Conservation (phyloP, 192 early-diverging fungal species). For the Funneliformis geosporum region DNA sequence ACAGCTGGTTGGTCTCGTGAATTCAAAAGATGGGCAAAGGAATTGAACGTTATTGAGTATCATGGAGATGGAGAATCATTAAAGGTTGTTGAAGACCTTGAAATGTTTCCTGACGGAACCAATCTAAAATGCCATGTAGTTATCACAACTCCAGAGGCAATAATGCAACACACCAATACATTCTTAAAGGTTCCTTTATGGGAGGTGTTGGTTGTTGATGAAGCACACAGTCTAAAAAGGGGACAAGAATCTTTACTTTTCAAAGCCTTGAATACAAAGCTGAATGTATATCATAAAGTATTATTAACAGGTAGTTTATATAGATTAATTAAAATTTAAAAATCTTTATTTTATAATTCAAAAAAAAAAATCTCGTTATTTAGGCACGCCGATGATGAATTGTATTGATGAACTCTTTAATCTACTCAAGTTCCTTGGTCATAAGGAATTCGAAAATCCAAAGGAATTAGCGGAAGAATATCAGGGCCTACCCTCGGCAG, state of each 20-base stretch:
- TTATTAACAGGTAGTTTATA: conserved; percentile 62
- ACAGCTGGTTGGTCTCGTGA: conserved; percentile 72
- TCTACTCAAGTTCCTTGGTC: conserved; percentile 72
- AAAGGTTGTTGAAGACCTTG: conserved; percentile 53
- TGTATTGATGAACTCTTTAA: conserved; percentile 73
- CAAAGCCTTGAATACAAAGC: conserved; percentile 45
- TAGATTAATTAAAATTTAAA: not conserved
- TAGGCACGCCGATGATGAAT: conserved; percentile 71
- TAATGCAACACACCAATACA: conserved; percentile 46
- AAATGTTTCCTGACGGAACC: conserved; percentile 44
- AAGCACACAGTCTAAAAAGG: conserved; percentile 75
- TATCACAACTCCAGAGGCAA: conserved; percentile 62
- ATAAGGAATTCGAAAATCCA: conserved; percentile 57
- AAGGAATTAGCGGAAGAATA: conserved; percentile 59
- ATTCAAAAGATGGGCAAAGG: conserved; percentile 70
- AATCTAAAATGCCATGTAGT: conserved; percentile 69
- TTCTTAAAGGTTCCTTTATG: conserved; percentile 57
- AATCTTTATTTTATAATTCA: too few species aligned
- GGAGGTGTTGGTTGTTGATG: conserved; percentile 71
- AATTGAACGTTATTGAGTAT: conserved; percentile 58
- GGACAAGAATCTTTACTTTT: conserved; percentile 66
- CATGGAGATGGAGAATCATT: conserved; percentile 51
- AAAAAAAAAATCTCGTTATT: not conserved
- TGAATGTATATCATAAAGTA: conserved; percentile 54
- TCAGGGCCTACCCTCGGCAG: conserved; percentile 47